These are phyloP conservation scores for Alternaria sp. DNA, from an alignment of 2,329 filamentous ascomycete species.

Conservation along the genomic window DNA sequence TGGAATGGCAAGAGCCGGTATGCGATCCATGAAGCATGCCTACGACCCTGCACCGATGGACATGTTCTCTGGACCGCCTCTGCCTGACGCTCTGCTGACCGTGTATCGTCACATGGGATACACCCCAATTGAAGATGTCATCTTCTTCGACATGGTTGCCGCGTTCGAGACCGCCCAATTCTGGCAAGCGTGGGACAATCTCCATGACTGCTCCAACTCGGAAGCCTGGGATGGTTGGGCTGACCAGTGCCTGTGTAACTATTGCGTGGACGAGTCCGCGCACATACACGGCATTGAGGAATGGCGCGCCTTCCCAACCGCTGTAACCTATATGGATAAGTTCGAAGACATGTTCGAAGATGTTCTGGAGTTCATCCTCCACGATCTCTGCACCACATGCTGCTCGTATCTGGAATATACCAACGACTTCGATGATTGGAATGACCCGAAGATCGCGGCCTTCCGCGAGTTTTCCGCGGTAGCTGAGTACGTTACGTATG, in stretches of 20 bases:
- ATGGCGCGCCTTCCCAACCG: background rate
- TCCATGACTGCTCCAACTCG: too few relatives aligned
- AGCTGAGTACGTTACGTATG: background rate
- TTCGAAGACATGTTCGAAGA: fast-evolving
- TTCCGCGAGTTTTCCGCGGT: background rate
- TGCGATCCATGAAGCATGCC: background rate
- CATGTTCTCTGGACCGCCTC: background rate
- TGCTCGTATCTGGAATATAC: background rate
- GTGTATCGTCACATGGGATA: background rate
- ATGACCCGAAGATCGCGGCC: background rate
- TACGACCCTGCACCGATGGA: background rate
- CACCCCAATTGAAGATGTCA: background rate
- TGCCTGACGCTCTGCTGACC: background rate
- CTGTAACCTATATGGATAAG: background rate
- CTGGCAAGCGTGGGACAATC: background rate
- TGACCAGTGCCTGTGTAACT: background rate
- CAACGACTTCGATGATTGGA: background rate
- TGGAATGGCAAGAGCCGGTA: background rate
- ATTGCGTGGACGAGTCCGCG: background rate
- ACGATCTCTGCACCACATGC: background rate
- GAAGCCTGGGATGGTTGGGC: too few relatives aligned
- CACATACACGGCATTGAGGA: background rate
- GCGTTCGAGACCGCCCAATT: background rate
- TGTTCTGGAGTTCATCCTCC: fast-evolving
- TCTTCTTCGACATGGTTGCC: background rate